Evolutionary conservation across 805 yeast genomes (phyloP).

Genomic region (Candida chauliodis): DNA sequence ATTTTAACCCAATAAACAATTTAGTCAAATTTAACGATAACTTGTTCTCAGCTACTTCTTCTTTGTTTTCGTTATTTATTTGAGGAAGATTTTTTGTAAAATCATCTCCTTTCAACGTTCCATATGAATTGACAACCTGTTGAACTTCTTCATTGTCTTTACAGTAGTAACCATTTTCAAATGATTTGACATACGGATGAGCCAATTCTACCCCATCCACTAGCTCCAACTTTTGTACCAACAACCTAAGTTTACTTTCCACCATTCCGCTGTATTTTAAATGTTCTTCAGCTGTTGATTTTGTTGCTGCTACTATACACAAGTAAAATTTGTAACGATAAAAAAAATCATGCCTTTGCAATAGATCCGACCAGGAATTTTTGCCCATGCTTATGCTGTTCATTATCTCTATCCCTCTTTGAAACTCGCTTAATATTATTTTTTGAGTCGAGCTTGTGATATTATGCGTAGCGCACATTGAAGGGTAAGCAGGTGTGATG

Average conservation of each 20-base stretch:
- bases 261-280: constrained; percentile 90
- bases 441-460: constrained; percentile 85
- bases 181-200: constrained; percentile 74
- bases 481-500: constrained; percentile 96
- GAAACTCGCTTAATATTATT: constrained; percentile 74
- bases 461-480: constrained; percentile 99
- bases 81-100: constrained; percentile 19
- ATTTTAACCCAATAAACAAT: constrained; percentile 73
- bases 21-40: constrained; percentile 59
- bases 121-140: constrained; percentile 50
- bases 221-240: constrained; percentile 81
- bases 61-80: constrained; percentile 10
- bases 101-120: constrained; percentile 54
- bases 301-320: constrained; percentile 75
- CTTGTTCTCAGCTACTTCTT: not conserved
- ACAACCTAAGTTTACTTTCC: constrained; percentile 76
- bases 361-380: constrained; percentile 70
- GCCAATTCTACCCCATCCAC: constrained; percentile 75
- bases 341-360: constrained; percentile 79
- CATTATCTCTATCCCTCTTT: constrained; percentile 70
- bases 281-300: constrained; percentile 75
- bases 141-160: constrained; percentile 27
- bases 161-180: constrained; percentile 50
- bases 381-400: constrained; percentile 62
- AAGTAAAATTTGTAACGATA: constrained; percentile 80